Conservation (phyloP, 148 eudicot species). For the Camellia lanceoleosa region DNA sequence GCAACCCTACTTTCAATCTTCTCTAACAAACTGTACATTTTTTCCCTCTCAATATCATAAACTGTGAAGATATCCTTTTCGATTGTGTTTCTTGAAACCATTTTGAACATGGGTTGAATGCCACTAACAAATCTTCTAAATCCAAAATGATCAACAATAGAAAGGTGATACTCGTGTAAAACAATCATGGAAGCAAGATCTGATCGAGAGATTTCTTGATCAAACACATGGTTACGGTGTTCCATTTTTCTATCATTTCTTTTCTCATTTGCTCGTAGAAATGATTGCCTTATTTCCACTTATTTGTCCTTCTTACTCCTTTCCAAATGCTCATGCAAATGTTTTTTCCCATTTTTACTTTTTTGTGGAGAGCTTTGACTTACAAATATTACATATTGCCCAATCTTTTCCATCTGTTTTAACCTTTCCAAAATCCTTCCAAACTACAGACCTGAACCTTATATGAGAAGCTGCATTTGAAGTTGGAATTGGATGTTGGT, state of each 20-base stretch:
- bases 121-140: neutral
- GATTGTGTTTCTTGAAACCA: slow-evolving; percentile 7
- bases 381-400: too few relatives aligned
- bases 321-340: neutral
- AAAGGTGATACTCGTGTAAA: slow-evolving; percentile 5
- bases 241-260: too few relatives aligned
- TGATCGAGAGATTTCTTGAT: neutral
- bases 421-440: too few relatives aligned
- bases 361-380: too few relatives aligned
- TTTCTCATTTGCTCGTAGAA: too few relatives aligned
- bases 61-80: slow-evolving; percentile 13
- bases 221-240: neutral
- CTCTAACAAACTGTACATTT: neutral
- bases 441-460: too few relatives aligned
- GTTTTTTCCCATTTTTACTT: neutral
- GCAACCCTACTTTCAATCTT: neutral
- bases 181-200: neutral
- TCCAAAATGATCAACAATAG: neutral
- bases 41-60: slow-evolving; percentile 11
- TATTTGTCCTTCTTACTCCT: neutral
- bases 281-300: neutral
- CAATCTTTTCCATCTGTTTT: too few relatives aligned
- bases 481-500: too few relatives aligned
- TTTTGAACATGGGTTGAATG: neutral
- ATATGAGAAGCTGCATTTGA: too few relatives aligned